These are phyloP conservation scores for Phytophthora pistaciae DNA, from an alignment of 352 stramenopile species.

Conservation along the genomic window DNA sequence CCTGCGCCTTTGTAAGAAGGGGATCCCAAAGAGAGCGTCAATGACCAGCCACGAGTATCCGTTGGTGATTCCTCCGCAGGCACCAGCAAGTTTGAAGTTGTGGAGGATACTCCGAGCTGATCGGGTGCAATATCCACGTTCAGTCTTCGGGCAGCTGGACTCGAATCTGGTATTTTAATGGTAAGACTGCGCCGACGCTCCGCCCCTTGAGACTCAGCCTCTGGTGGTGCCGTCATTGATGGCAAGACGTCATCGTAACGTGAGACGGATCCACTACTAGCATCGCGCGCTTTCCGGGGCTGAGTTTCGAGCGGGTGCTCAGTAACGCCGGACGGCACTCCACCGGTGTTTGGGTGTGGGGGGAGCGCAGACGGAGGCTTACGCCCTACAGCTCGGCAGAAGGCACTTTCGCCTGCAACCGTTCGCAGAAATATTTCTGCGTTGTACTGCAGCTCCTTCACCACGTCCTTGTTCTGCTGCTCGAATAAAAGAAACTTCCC, in stretches of 20 bases:
- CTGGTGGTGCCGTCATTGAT: conserved; percentile 15
- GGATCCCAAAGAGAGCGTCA: conserved; percentile 54
- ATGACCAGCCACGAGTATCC: conserved; percentile 65
- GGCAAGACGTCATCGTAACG: conserved; percentile 42
- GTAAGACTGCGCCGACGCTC: conserved; percentile 33
- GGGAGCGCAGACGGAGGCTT: conserved; percentile 63
- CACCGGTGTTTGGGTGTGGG: conserved; percentile 38
- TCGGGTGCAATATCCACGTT: conserved; percentile 43
- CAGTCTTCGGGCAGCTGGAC: conserved; percentile 18
- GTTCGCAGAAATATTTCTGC: conserved; percentile 85
- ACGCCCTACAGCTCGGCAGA: conserved; percentile 77
- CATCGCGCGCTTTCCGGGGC: conserved; percentile 18
- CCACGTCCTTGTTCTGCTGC: conserved; percentile 92
- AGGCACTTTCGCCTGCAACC: conserved; percentile 72
- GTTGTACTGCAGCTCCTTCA: conserved; percentile 92
- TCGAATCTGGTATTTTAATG: conserved; percentile 40
- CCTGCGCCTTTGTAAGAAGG: conserved; percentile 40
- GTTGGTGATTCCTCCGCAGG: conserved; percentile 78
- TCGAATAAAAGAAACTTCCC: conserved; percentile 91
- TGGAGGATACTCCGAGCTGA: conserved; percentile 51
- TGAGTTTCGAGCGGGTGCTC: conserved; percentile 19
- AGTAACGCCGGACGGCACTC: conserved; percentile 1
- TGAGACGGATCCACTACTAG: conserved; percentile 12
- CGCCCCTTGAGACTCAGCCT: conserved; percentile 18
- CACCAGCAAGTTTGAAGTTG: conserved; percentile 65